These are phyloP conservation scores for Amanita jacksonii DNA, from an alignment of 768 basidiomycete species.

Conservation along the genomic window DNA sequence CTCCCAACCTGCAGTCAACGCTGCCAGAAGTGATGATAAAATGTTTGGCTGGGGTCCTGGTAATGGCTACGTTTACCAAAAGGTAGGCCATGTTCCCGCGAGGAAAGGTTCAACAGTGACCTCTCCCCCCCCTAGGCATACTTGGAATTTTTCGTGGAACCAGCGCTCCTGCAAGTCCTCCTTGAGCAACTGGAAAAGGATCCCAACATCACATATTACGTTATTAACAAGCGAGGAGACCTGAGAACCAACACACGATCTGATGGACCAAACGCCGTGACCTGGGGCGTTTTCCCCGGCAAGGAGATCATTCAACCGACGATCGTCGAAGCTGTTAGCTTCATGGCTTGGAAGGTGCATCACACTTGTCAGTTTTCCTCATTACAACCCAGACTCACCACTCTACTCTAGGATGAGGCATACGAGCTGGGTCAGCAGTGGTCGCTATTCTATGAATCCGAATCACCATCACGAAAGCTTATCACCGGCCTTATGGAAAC, in stretches of 20 bases:
- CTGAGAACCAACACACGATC: slow-evolving; percentile 90
- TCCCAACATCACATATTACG: slow-evolving; percentile 88
- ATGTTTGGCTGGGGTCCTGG: slow-evolving; percentile 90
- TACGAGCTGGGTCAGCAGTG: slow-evolving; percentile 89
- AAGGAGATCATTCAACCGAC: slow-evolving; percentile 96
- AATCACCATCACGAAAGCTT: slow-evolving; percentile 63
- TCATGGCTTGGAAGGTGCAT: slow-evolving; percentile 93
- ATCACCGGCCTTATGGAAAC: slow-evolving; percentile 74
- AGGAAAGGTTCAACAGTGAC: neutral
- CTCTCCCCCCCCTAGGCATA: slow-evolving; percentile 54
- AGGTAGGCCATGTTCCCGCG: slow-evolving; percentile 34
- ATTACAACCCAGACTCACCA: too few relatives aligned
- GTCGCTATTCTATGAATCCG: slow-evolving; percentile 78
- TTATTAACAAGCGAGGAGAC: slow-evolving; percentile 94
- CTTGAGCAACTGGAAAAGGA: slow-evolving; percentile 80
- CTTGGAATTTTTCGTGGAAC: slow-evolving; percentile 88
- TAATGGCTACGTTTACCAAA: slow-evolving; percentile 94
- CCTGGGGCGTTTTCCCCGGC: slow-evolving; percentile 96
- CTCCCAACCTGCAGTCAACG: slow-evolving; percentile 93
- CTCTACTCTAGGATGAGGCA: slow-evolving; percentile 94
- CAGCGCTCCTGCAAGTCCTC: slow-evolving; percentile 60
- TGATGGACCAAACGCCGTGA: slow-evolving; percentile 96
- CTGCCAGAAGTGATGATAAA: slow-evolving; percentile 74
- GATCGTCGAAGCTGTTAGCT: slow-evolving; percentile 93
- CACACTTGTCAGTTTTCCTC: neutral